Evolutionary conservation across 2,329 filamentous ascomycete species (phyloP).

Genomic region (Fusarium concolor): DNA sequence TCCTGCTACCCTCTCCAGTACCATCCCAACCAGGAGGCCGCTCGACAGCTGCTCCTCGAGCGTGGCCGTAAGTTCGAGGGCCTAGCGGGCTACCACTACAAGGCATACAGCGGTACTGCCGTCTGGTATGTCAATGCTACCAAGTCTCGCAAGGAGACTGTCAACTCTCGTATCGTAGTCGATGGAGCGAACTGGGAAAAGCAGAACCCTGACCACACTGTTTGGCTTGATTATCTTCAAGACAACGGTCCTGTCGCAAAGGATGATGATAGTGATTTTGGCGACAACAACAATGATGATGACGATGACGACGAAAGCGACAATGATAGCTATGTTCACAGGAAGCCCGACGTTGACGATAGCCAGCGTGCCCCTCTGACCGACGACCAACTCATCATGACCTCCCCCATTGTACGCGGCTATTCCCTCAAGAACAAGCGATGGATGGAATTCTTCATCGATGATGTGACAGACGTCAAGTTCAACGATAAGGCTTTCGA

Average conservation of each 20-base stretch:
- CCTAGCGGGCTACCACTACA: constrained; percentile 61
- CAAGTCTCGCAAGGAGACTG: constrained; percentile 45
- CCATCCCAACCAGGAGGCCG: constrained; percentile 54
- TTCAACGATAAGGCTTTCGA: constrained; percentile 64
- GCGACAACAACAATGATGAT: neutral
- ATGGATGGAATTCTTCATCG: constrained; percentile 63
- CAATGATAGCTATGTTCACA: neutral
- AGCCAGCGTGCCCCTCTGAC: constrained; percentile 47
- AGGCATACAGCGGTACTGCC: constrained; percentile 57
- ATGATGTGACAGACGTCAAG: constrained; percentile 56
- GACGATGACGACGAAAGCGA: neutral
- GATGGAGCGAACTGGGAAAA: constrained; percentile 50
- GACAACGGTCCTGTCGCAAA: neutral
- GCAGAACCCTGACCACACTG: constrained; percentile 45
- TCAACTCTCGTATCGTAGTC: constrained; percentile 49
- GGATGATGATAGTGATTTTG: constrained; percentile 5
- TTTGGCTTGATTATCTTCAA: constrained; percentile 31
- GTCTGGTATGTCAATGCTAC: constrained; percentile 44
- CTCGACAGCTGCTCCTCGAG: constrained; percentile 51
- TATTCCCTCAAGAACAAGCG: constrained; percentile 62
- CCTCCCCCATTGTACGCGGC: constrained; percentile 57
- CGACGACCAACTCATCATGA: constrained; percentile 56
- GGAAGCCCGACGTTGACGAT: neutral
- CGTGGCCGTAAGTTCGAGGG: constrained; percentile 60
- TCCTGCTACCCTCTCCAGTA: constrained; percentile 58